A percentile compares a stretch with the other conserved stretches of the same genome.
phyloP scores from a whole-genome alignment of 1,139 yeast genomes.

The Suhomyces taliae region DNA sequence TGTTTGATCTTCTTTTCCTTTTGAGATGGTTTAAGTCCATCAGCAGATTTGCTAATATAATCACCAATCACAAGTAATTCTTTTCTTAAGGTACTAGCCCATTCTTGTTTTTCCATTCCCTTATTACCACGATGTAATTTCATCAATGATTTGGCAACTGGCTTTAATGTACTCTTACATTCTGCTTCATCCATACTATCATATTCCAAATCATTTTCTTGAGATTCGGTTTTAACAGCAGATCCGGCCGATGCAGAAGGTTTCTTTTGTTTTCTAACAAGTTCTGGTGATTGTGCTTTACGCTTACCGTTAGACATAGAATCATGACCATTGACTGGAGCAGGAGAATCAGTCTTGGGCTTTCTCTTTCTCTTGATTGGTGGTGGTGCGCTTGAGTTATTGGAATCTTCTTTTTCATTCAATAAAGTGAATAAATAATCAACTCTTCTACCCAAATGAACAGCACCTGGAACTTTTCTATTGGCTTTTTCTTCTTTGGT shows the following conservation, averaged over 20 bases:
- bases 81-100: constrained; percentile 72
- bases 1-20: constrained; percentile 54
- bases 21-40: constrained; percentile 6
- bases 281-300: constrained; percentile 23
- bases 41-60: constrained; percentile 41
- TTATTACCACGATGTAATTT: constrained; percentile 76
- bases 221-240: constrained; percentile 14
- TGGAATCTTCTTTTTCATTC: constrained; percentile 48
- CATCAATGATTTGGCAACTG: constrained; percentile 73
- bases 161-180: constrained; percentile 65
- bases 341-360: constrained; percentile 22
- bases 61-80: constrained; percentile 83
- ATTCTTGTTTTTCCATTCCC: constrained; percentile 81
- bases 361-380: constrained; percentile 11
- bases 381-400: constrained; percentile 6
- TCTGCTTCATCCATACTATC: constrained; percentile 79
- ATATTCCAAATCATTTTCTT: constrained; percentile 52
- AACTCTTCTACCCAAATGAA: constrained; percentile 90
- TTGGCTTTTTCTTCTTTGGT: constrained; percentile 22
- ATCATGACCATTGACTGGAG: constrained; percentile 9
- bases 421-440: constrained; percentile 79
- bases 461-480: constrained; percentile 85
- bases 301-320: constrained; percentile 7
- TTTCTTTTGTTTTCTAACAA: constrained; percentile 13
- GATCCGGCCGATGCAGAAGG: neutral